phyloP scores from a whole-genome alignment of 768 basidiomycete species.

The Candolleomyces aberdarensis region DNA sequence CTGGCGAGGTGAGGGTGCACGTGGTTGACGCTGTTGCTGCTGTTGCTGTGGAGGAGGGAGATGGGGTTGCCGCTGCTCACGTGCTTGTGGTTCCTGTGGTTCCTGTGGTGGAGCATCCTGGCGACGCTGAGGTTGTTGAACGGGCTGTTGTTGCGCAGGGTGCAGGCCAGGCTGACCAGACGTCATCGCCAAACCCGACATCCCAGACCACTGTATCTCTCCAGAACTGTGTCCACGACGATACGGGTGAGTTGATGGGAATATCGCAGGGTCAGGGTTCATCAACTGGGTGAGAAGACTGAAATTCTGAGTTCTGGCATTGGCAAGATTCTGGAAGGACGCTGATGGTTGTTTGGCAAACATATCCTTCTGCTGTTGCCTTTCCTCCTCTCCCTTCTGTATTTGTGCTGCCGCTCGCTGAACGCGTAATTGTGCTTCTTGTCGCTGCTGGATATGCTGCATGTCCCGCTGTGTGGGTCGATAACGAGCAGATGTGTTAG shows the following conservation, averaged over 20 bases:
- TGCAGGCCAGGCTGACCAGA: too few relatives aligned
- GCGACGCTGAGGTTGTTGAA: too few relatives aligned
- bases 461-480: constrained; percentile 9
- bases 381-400: constrained; percentile 55
- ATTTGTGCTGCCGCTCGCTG: constrained; percentile 24
- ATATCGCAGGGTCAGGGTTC: constrained; percentile 64
- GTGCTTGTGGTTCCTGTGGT: too few relatives aligned
- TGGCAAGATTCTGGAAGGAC: constrained; percentile 56
- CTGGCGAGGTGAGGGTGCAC: too few relatives aligned
- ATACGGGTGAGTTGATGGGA: constrained; percentile 60
- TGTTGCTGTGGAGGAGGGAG: too few relatives aligned
- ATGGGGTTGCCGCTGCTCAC: too few relatives aligned
- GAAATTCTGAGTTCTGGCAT: constrained; percentile 31
- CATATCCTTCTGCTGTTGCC: constrained; percentile 63
- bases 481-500: constrained; percentile 21
- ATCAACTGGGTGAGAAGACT: constrained; percentile 68
- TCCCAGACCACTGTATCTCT: too few relatives aligned
- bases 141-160: too few relatives aligned
- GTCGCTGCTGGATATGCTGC: constrained; percentile 9
- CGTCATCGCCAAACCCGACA: too few relatives aligned
- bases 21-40: too few relatives aligned
- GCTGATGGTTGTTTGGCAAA: constrained; percentile 68
- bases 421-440: constrained; percentile 8
- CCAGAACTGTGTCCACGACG: constrained; percentile 46
- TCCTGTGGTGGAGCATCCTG: too few relatives aligned